These are phyloP conservation scores for Harringtonia aguacate DNA, from an alignment of 2,329 filamentous ascomycete species.

Conservation along the genomic window DNA sequence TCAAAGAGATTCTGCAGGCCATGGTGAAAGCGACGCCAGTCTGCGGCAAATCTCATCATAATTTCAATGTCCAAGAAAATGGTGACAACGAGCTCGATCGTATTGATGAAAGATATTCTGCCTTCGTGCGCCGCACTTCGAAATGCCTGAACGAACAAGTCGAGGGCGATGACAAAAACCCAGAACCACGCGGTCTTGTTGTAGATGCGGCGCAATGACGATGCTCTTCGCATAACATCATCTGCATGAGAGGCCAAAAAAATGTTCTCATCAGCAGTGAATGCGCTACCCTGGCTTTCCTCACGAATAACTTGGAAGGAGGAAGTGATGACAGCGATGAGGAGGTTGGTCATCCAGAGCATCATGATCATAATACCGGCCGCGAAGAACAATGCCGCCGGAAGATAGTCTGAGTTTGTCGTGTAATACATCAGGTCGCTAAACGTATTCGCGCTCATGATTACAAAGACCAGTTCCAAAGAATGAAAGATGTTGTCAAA, in stretches of 20 bases:
- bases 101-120: constrained; percentile 55
- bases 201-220: constrained; percentile 58
- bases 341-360: constrained; percentile 89
- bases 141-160: constrained; percentile 67
- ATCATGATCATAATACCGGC: constrained; percentile 80
- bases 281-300: constrained; percentile 89
- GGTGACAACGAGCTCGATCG: constrained; percentile 66
- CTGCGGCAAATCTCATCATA: constrained; percentile 60
- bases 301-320: constrained; percentile 98
- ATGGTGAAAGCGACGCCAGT: constrained; percentile 73
- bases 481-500: constrained; percentile 95
- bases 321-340: constrained; percentile 94
- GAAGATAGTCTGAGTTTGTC: constrained; percentile 81
- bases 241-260: constrained; percentile 24
- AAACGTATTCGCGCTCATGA: constrained; percentile 98
- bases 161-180: constrained; percentile 70
- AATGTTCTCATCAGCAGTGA: constrained; percentile 60
- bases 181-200: constrained; percentile 66
- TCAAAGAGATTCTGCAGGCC: constrained; percentile 71
- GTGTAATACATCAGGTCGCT: constrained; percentile 91
- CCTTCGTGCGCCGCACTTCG: constrained; percentile 66
- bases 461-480: constrained; percentile 87
- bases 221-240: constrained; percentile 25
- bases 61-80: constrained; percentile 75
- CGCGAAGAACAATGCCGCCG: constrained; percentile 68